phyloP scores from a whole-genome alignment of 148 eudicot genomes.

The Polygonum aviculare region DNA sequence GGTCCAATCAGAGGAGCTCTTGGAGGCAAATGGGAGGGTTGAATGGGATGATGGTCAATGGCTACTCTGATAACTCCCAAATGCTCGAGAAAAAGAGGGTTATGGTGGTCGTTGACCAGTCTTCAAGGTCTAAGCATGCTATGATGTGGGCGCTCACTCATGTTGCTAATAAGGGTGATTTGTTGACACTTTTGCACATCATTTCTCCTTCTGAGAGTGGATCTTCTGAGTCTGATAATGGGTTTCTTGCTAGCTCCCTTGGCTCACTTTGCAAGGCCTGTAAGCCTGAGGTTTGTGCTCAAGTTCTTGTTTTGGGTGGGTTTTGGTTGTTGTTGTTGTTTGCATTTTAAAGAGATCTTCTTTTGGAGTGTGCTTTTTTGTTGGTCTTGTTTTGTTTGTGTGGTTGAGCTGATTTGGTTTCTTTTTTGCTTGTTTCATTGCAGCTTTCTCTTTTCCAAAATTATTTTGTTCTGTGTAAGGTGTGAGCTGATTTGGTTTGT shows the following conservation, averaged over 20 bases:
- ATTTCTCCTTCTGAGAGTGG: constrained; percentile 20
- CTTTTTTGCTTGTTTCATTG: too few relatives aligned
- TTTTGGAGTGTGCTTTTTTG: neutral
- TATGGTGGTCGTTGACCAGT: constrained; percentile 83
- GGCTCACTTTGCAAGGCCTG: constrained; percentile 83
- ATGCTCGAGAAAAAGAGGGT: constrained; percentile 56
- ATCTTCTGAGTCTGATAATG: constrained; percentile 17
- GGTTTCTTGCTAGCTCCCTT: constrained; percentile 58
- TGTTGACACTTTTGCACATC: constrained; percentile 70
- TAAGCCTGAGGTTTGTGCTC: constrained; percentile 64
- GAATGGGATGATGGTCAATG: constrained; percentile 12
- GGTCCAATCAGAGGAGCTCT: neutral
- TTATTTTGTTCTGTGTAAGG: too few relatives aligned
- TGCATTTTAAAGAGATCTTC: neutral
- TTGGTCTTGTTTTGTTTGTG: neutral
- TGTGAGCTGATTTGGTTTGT: too few relatives aligned
- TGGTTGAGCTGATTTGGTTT: too few relatives aligned
- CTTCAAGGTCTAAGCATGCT: constrained; percentile 74
- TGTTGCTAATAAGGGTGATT: constrained; percentile 76
- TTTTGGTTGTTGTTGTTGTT: neutral
- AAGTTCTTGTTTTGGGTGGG: neutral
- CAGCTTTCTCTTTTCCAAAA: too few relatives aligned
- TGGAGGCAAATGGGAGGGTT: constrained; percentile 5
- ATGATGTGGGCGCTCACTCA: constrained; percentile 97
- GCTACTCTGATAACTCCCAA: neutral